Evolutionary conservation across 306 rosid genomes (phyloP).

Genomic region (Cucumis hystrix): DNA sequence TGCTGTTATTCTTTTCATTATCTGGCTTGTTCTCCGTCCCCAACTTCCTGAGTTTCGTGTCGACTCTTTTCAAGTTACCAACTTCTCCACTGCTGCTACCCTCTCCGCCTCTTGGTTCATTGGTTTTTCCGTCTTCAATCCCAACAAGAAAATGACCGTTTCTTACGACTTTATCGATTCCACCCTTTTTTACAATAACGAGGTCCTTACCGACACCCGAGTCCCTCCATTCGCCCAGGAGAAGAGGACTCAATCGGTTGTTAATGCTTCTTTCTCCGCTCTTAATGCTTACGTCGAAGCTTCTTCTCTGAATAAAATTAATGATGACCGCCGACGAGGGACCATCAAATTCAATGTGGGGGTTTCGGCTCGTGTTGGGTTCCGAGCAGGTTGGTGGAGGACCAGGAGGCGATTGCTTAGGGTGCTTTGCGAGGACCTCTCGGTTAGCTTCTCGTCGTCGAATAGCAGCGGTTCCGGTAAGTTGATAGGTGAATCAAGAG

Average conservation of each 20-base stretch:
- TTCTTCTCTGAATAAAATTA: conserved; percentile 6
- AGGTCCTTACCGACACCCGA: conserved; percentile 19
- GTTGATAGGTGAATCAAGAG: conserved; percentile 24
- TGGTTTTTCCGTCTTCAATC: conserved; percentile 37
- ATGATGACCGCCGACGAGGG: conserved; percentile 21
- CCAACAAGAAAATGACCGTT: conserved; percentile 57
- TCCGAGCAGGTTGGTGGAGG: conserved; percentile 61
- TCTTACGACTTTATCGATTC: conserved; percentile 30
- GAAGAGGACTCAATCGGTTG: conserved; percentile 10
- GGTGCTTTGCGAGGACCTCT: conserved; percentile 36
- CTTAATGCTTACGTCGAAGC: conserved; percentile 12
- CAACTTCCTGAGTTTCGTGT: conserved; percentile 42
- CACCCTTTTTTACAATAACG: conserved; percentile 12
- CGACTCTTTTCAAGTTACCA: conserved; percentile 32
- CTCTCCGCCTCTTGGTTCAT: conserved; percentile 47
- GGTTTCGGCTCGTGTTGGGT: conserved; percentile 36
- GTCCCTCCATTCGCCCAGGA: conserved; percentile 48
- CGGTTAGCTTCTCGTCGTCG: conserved; percentile 22
- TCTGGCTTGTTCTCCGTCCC: conserved; percentile 88
- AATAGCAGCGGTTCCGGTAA: conserved; percentile 30
- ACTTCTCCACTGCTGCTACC: conserved; percentile 30
- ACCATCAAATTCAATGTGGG: conserved; percentile 33
- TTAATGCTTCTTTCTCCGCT: conserved; percentile 40
- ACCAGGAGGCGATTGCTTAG: conserved; percentile 39
- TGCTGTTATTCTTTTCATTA: conserved; percentile 32